Evolutionary conservation across 495 filamentous ascomycete genomes (phyloP).

Genomic region (Podospora pseudopauciseta): DNA sequence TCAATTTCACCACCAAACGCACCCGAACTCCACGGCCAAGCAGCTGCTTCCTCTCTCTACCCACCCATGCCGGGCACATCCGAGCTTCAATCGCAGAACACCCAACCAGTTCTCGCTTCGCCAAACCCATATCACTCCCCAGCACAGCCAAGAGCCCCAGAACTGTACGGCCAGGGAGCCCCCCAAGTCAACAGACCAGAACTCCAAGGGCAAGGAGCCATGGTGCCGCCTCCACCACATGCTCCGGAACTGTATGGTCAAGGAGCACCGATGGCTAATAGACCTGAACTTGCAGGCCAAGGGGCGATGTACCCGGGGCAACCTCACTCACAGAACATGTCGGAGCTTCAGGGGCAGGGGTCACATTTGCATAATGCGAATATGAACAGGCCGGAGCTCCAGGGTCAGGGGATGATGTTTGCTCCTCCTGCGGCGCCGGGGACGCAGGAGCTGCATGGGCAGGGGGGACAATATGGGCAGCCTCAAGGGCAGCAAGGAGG

Average conservation of each 20-base stretch:
- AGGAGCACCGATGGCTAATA: constrained; percentile 1
- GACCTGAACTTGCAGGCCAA: constrained; percentile 1
- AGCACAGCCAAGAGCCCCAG: constrained; percentile 14
- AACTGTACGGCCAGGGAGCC: constrained; percentile 33
- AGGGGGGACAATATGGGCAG: neutral
- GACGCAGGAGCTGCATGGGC: neutral
- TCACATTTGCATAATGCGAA: neutral
- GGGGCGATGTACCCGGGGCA: neutral
- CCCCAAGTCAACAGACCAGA: constrained; percentile 27
- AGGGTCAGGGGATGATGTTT: constrained; percentile 9
- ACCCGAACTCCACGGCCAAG: constrained; percentile 10
- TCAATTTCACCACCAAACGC: neutral
- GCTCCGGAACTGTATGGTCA: constrained; percentile 16
- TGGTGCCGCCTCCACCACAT: constrained; percentile 8
- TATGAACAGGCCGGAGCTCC: constrained; percentile 2
- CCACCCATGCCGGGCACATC: constrained; percentile 6
- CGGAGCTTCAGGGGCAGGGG: constrained; percentile 10
- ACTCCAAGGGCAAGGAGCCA: constrained; percentile 27
- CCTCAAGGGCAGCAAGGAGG: neutral
- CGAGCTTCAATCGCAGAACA: constrained; percentile 7
- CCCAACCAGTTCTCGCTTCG: neutral
- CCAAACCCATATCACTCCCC: constrained; percentile 8
- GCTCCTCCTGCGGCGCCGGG: constrained; percentile 3
- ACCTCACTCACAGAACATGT: neutral
- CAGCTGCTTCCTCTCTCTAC: neutral